phyloP scores from a whole-genome alignment of 768 basidiomycete species.

The Auricularia sp. region DNA sequence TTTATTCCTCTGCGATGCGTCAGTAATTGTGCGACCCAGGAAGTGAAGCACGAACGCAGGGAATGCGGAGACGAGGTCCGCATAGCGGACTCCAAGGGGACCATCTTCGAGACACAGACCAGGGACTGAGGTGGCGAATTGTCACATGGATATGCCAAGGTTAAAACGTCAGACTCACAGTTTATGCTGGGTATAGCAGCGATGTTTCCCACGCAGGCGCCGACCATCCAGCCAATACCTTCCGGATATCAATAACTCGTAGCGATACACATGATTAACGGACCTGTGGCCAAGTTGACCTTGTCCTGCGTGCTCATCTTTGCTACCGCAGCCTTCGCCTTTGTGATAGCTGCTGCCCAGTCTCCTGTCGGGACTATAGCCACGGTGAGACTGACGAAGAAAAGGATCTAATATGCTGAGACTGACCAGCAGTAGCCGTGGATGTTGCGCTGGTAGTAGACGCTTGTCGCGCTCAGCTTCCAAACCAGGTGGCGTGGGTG shows the following conservation, averaged over 20 bases:
- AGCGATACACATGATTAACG: not conserved
- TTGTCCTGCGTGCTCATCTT: constrained; percentile 47
- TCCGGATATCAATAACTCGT: not conserved
- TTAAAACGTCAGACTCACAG: constrained; percentile 1
- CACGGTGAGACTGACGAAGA: constrained; percentile 15
- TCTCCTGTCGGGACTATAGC: constrained; percentile 23
- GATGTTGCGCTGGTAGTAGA: constrained; percentile 10
- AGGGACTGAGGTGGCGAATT: constrained; percentile 18
- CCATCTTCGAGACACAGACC: constrained; percentile 43
- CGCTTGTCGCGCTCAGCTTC: constrained; percentile 8
- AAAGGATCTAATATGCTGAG: not conserved
- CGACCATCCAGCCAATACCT: constrained; percentile 9
- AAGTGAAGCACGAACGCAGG: constrained; percentile 29
- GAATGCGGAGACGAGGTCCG: constrained; percentile 39
- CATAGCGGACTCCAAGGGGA: constrained; percentile 40
- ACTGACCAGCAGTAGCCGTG: constrained; percentile 5
- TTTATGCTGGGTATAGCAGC: constrained; percentile 34
- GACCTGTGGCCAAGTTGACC: constrained; percentile 41
- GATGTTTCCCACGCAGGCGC: constrained; percentile 40
- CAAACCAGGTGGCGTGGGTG: not conserved
- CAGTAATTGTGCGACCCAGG: not conserved
- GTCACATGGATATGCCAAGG: not conserved
- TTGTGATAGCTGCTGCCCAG: constrained; percentile 44
- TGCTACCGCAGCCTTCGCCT: constrained; percentile 39
- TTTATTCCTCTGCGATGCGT: constrained; percentile 32